Conservation (phyloP, 306 rosid genomes). For the Cicer judaicum region DNA sequence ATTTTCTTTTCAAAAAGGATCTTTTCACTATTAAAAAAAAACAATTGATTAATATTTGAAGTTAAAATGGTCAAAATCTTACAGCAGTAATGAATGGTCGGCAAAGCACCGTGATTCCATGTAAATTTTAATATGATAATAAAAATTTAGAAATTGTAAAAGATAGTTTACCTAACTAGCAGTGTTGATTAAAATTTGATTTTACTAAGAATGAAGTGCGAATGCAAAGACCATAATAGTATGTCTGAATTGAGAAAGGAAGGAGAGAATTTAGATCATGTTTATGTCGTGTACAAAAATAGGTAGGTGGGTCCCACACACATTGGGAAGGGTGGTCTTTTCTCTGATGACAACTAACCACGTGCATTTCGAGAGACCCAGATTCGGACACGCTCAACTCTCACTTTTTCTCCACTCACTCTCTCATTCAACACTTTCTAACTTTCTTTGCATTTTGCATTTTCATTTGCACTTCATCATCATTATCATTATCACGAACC, state of each 20-base stretch:
- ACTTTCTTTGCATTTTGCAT: neutral
- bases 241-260: neutral
- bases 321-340: constrained; percentile 37
- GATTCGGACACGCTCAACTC: constrained; percentile 47
- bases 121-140: neutral
- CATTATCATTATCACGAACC: neutral
- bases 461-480: neutral
- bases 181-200: neutral
- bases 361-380: constrained; percentile 69
- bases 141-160: neutral
- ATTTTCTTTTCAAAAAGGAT: too few species aligned
- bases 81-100: neutral
- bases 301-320: constrained; percentile 54
- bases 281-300: constrained; percentile 54
- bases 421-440: neutral
- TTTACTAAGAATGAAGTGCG: neutral
- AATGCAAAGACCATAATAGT: neutral
- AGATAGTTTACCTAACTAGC: constrained; percentile 9
- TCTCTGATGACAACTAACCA: constrained; percentile 64
- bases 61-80: too few species aligned
- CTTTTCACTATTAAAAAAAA: too few species aligned
- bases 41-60: too few species aligned
- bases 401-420: constrained; percentile 62
- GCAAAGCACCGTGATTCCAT: neutral
- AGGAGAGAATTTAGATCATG: constrained; percentile 43